Base-by-base conservation (phyloP, 129 eudicot species). In the Tanacetum coccineum region DNA sequence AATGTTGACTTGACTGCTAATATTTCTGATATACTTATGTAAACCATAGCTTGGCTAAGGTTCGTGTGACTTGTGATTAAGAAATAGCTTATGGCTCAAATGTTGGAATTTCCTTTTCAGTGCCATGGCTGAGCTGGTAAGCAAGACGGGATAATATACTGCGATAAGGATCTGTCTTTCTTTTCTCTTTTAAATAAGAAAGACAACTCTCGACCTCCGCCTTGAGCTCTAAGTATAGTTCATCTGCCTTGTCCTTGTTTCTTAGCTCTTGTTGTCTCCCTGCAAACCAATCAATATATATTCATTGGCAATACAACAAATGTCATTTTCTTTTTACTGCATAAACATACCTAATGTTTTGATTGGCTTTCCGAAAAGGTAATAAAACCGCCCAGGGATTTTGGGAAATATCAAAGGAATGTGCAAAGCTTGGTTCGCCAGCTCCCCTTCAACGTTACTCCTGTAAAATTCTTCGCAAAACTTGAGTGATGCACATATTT, bases 361-460 rank as follows among this genome's bases (percentile, higher is more conserved):
- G 19, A 91, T 78, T 40, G 97, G 87, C 77, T 81, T 87, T 62
- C 94, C 94, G 62, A 91, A 81, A 21, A 60, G 71, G 77, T 74
- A 91, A 66, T 91, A 91, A 17, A 87, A 87, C 42, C 97, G 93
- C 22, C 97, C 97, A 2, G 97, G 97, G 71, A 85, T 67, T 70
- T 91, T 91, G n/a, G 96, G 97, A 48, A 75, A 56, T 47, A 87
- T 49, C 70, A 82, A 21, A 28, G 97, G 97, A 66, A 91, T 57
- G 75, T 85, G 89, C 40, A 76, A 55, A 60, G 81, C 83, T 83
- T 91, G 94, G 72, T 91, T 87, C 54, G 82, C 80, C 12, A 91
- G 87, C 66, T 91, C 97, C 54, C 96, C 96, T 70, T 48, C 76
- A 62, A 65, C 52, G 49, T 80, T 71, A 49, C 51, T 70, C 83